Conservation (phyloP, 208 protist species). For the Trypanosoma boissoni region DNA sequence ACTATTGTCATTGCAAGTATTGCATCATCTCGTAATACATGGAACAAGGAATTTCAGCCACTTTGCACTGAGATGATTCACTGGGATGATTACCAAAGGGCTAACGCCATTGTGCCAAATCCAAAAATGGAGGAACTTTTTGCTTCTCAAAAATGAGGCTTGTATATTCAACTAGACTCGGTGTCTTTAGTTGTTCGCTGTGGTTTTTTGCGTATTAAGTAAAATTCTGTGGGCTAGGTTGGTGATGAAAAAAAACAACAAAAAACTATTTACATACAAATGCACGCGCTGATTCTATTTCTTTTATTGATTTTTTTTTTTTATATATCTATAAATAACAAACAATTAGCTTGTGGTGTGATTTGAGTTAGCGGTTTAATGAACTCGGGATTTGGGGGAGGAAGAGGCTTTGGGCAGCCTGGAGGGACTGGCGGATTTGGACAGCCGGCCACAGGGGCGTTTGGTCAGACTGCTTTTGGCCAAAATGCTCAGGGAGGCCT, state of each 20-base stretch:
- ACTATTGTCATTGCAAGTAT: slow-evolving; percentile 15
- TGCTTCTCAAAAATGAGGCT: not conserved
- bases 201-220: too few relatives aligned
- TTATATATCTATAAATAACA: not conserved
- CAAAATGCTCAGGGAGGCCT: slow-evolving; percentile 14
- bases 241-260: not conserved
- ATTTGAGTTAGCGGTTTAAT: slow-evolving; percentile 8
- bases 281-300: not conserved
- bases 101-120: slow-evolving; percentile 20
- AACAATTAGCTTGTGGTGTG: not conserved
- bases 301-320: slow-evolving; percentile 8
- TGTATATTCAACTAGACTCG: not conserved
- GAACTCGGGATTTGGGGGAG: slow-evolving; percentile 21
- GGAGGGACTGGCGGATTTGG: slow-evolving; percentile 31
- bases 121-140: slow-evolving; percentile 17
- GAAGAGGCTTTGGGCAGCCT: slow-evolving; percentile 21
- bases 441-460: slow-evolving; percentile 24
- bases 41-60: slow-evolving; percentile 22
- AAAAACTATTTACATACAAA: not conserved
- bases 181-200: not conserved
- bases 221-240: too few relatives aligned
- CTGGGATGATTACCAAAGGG: slow-evolving; percentile 63
- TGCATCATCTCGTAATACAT: slow-evolving; percentile 5
- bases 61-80: slow-evolving; percentile 71
- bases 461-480: slow-evolving; percentile 36